Conservation (phyloP, 495 filamentous ascomycete species). For the Umbilicaria muhlenbergii region DNA sequence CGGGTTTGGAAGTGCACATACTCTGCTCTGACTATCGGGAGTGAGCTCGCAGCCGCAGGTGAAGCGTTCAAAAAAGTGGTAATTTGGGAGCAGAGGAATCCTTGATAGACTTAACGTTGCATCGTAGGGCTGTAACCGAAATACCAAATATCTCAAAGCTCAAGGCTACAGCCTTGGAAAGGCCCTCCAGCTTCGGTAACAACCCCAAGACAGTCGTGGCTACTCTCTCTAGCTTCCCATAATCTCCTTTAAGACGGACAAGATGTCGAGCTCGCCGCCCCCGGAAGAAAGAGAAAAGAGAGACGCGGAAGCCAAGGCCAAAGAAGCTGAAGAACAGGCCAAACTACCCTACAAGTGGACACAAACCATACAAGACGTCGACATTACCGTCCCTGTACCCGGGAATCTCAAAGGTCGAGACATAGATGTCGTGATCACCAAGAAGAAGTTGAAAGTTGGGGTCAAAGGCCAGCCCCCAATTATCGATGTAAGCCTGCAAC, state of each 20-base stretch:
- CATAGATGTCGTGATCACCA: constrained; percentile 68
- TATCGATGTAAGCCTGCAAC: constrained; percentile 46
- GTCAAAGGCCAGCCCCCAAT: constrained; percentile 81
- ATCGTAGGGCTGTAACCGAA: too few relatives aligned
- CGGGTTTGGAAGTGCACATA: too few relatives aligned
- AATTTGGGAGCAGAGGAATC: too few relatives aligned
- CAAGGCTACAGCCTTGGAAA: too few relatives aligned
- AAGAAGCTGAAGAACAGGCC: constrained; percentile 78
- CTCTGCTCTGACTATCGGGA: too few relatives aligned
- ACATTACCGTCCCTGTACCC: constrained; percentile 61
- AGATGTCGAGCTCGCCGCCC: constrained; percentile 28
- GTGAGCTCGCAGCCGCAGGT: too few relatives aligned
- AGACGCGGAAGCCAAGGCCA: constrained; percentile 55
- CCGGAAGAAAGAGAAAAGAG: constrained; percentile 31
- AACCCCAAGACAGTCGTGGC: too few relatives aligned
- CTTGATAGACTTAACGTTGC: too few relatives aligned
- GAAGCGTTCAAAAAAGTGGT: too few relatives aligned
- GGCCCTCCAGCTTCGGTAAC: too few relatives aligned
- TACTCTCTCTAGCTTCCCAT: too few relatives aligned
- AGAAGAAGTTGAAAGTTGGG: constrained; percentile 59
- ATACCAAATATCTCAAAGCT: too few relatives aligned
- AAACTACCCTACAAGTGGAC: constrained; percentile 94
- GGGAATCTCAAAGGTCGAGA: constrained; percentile 73
- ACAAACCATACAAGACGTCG: constrained; percentile 85
- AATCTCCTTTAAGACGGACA: neutral